These are phyloP conservation scores for Flaveria linearis DNA, from an alignment of 129 eudicot species.

Conservation along the genomic window DNA sequence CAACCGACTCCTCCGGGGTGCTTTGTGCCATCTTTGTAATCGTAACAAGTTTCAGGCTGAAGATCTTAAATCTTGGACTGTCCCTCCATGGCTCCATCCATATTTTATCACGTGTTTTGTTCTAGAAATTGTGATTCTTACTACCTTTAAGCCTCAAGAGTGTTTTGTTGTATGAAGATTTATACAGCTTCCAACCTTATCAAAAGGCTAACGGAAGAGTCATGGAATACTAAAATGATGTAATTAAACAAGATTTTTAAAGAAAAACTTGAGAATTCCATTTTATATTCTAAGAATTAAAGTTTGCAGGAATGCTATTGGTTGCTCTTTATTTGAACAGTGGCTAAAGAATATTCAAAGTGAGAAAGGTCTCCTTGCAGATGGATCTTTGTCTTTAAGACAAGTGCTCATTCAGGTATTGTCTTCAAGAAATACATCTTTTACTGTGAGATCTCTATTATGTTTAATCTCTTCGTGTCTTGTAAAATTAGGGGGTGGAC, in stretches of 20 bases:
- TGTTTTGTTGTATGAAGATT: background rate
- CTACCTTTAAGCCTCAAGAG: background rate
- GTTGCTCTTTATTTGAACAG: conserved; percentile 78
- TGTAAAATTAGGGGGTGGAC: conserved; percentile 66
- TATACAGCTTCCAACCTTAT: background rate
- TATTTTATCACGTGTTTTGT: background rate
- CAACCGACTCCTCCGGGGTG: background rate
- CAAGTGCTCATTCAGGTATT: conserved; percentile 92
- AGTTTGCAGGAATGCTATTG: conserved; percentile 72
- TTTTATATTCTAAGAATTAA: background rate
- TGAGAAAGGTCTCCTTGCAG: conserved; percentile 64
- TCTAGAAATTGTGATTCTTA: background rate
- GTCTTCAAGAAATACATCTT: conserved; percentile 3
- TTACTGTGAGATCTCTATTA: background rate
- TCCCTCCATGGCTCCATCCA: background rate
- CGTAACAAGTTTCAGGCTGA: background rate
- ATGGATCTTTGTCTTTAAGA: conserved; percentile 72
- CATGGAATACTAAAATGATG: background rate
- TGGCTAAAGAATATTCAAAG: conserved; percentile 89
- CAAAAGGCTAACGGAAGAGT: background rate
- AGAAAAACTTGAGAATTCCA: background rate
- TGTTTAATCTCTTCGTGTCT: conserved; percentile 13
- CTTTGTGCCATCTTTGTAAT: background rate
- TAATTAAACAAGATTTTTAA: background rate
- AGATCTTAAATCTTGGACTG: background rate